Base-by-base conservation (phyloP, 2,329 filamentous ascomycete species). In the Pleomassaria siparia region DNA sequence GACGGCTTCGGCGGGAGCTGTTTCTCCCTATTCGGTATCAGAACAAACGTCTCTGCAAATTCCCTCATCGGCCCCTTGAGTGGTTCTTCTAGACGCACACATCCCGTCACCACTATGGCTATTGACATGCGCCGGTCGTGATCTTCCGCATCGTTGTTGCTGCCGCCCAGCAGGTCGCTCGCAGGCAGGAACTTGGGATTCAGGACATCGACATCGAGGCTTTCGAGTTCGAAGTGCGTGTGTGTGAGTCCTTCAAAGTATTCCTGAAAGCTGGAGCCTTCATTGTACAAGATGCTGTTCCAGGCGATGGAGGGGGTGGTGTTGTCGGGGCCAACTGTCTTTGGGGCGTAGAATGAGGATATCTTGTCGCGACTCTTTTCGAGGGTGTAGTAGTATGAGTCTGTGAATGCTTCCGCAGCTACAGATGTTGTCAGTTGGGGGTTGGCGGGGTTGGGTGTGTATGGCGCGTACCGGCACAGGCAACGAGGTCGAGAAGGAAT, bases 41-140 rank as follows among this genome's bases (percentile, higher is more conserved):
- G 76, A 20, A 95, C 81, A 66, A 95, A 86, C 1, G 81, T 86
- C 69, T 96, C 91, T 61, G 84, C 87, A 68, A 95, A 95, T 28
- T 82, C 83, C 56, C 83, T 83, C 67, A 83, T 80, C 12, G 80
- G 80, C 12, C 82, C 80, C 24, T 85, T 81, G 56, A 79, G 79
- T 36, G 71, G 67, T 49, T 77, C 79, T 49, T 82, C 80, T 62
- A 88, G 86, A 54, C 83, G 80, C 29, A 95, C 83, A 52, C 77
- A 82, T 4, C 90, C 90, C 62, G 82, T 87, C 43, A 90, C 83
- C 49, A 85, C 80, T n/a, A 95, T 80, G 28, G 86, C 72, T 50
- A 95, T 78, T 59, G 85, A 82, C 65, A 85, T 87, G 63, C 88
- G 84, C 51, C 80, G 80, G 44, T 79, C 77, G 16, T 53, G 43